Evolutionary conservation across 352 stramenopile genomes (phyloP).

Genomic region (Phytophthora pluvialis): DNA sequence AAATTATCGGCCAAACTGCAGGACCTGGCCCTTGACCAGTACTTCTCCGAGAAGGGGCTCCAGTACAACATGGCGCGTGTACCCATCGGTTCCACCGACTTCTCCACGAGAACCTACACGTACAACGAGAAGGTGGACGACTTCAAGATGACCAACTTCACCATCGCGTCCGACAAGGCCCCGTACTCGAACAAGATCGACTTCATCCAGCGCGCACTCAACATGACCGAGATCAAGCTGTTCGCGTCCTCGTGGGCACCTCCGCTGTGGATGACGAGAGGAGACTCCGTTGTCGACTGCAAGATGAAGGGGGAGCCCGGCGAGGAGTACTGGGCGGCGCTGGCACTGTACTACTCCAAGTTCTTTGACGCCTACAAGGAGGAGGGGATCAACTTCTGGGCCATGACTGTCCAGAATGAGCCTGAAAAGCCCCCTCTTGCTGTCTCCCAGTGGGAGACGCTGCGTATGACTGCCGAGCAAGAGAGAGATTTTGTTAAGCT

Average conservation of each 20-base stretch:
- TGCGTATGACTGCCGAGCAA: conserved; percentile 36
- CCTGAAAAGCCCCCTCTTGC: conserved; percentile 47
- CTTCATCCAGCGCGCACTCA: conserved; percentile 46
- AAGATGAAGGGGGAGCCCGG: conserved; percentile 48
- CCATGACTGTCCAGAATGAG: conserved; percentile 81
- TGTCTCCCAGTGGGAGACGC: conserved; percentile 50
- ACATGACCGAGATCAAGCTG: conserved; percentile 50
- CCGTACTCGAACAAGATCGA: conserved; percentile 39
- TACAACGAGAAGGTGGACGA: conserved; percentile 48
- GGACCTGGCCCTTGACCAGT: conserved; percentile 58
- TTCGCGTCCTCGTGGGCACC: conserved; percentile 78
- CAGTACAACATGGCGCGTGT: conserved; percentile 74
- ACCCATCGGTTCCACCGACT: conserved; percentile 77
- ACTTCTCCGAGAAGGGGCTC: conserved; percentile 62
- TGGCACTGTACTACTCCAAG: conserved; percentile 81
- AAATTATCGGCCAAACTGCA: conserved; percentile 58
- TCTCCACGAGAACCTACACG: conserved; percentile 58
- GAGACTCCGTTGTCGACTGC: conserved; percentile 50
- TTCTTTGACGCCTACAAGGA: conserved; percentile 75
- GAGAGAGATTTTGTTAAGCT: conserved; percentile 70
- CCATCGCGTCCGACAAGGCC: conserved; percentile 64
- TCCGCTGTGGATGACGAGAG: conserved; percentile 80
- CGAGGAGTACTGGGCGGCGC: conserved; percentile 51
- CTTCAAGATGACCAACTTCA: conserved; percentile 62
- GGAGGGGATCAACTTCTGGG: conserved; percentile 67